Evolutionary conservation across 306 rosid species (phyloP).

Genomic region (Quercus glauca): DNA sequence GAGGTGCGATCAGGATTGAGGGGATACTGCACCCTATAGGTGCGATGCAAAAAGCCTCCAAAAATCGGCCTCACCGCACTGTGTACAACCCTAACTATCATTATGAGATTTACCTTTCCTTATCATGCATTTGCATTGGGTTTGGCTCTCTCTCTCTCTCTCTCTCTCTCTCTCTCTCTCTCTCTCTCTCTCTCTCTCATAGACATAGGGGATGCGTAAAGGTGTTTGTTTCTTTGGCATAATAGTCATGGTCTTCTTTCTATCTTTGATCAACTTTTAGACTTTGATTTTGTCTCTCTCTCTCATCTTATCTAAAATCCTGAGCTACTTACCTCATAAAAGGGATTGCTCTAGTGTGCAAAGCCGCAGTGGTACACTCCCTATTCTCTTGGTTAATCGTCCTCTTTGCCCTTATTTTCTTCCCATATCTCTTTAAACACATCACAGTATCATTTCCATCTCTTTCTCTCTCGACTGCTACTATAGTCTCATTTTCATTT

Average conservation of each 20-base stretch:
- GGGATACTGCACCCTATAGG: too few species aligned
- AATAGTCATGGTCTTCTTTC: slow-evolving; percentile 26
- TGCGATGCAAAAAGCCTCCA: too few species aligned
- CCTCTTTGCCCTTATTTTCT: slow-evolving; percentile 61
- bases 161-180: slow-evolving; percentile 19
- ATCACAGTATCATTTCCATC: slow-evolving; percentile 63
- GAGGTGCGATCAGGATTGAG: too few species aligned
- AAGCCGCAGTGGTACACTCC: slow-evolving; percentile 62
- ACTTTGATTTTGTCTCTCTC: slow-evolving; percentile 37
- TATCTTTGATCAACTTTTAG: slow-evolving; percentile 28
- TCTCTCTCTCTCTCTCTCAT: slow-evolving; percentile 9
- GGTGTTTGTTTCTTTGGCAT: slow-evolving; percentile 36
- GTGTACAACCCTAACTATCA: slow-evolving; percentile 20
- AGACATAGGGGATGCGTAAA: background rate
- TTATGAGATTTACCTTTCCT: slow-evolving; percentile 89
- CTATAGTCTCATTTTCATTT: slow-evolving; percentile 19
- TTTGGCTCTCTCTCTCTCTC: slow-evolving; percentile 19
- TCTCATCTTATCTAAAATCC: slow-evolving; percentile 41
- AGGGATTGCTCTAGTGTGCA: slow-evolving; percentile 43
- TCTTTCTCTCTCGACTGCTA: slow-evolving; percentile 36
- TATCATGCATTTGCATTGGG: slow-evolving; percentile 70
- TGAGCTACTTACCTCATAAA: slow-evolving; percentile 73
- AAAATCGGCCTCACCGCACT: too few species aligned
- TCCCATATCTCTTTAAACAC: slow-evolving; percentile 69
- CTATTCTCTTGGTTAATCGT: slow-evolving; percentile 96